phyloP scores from a whole-genome alignment of 164 flowering plant genomes.

The Houttuynia cordata region DNA sequence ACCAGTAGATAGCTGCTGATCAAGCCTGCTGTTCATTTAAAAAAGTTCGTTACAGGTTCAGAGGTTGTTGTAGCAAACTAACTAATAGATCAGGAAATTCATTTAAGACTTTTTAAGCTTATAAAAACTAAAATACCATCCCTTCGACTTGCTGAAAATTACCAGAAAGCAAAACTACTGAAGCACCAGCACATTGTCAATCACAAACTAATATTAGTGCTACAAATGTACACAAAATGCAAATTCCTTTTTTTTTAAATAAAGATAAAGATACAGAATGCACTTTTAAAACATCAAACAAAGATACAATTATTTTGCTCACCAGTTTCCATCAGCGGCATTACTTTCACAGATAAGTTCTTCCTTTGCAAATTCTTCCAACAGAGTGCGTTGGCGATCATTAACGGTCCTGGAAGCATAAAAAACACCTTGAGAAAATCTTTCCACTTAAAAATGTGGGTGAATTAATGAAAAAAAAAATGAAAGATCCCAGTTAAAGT shows the following conservation, averaged over 20 bases:
- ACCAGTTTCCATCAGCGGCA: constrained; percentile 18
- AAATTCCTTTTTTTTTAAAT: too few relatives aligned
- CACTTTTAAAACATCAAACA: too few relatives aligned
- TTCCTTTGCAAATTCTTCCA: constrained; percentile 25
- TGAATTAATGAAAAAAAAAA: too few relatives aligned
- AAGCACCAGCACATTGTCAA: too few relatives aligned
- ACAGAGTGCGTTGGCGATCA: constrained; percentile 19
- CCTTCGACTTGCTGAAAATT: too few relatives aligned
- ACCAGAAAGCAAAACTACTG: too few relatives aligned
- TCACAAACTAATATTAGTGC: too few relatives aligned
- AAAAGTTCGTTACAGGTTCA: constrained; percentile 44
- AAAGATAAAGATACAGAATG: too few relatives aligned
- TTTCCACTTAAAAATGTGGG: not conserved
- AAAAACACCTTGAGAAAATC: not conserved
- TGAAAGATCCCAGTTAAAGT: not conserved
- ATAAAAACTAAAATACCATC: too few relatives aligned
- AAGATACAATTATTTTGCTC: not conserved
- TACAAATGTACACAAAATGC: too few relatives aligned
- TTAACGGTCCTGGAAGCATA: constrained; percentile 14
- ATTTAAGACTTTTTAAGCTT: too few relatives aligned
- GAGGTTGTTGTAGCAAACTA: constrained; percentile 6
- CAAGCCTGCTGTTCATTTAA: constrained; percentile 89
- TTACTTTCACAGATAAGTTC: constrained; percentile 15
- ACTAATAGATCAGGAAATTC: too few relatives aligned
- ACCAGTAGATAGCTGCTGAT: constrained; percentile 98